Evolutionary conservation across 805 yeast genomes (phyloP).

Genomic region (Lipomyces orientalis): DNA sequence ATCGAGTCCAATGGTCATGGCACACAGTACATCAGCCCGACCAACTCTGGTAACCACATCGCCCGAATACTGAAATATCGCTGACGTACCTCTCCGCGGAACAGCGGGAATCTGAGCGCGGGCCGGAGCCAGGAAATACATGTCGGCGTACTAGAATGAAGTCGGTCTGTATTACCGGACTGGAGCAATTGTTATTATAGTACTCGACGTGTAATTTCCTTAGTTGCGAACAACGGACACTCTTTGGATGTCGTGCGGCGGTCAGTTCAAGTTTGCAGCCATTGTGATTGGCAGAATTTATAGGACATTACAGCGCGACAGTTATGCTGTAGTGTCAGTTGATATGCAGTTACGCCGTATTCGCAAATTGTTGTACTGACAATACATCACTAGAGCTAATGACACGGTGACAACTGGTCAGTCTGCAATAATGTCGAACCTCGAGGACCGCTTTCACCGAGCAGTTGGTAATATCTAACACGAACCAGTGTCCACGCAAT

Average conservation of each 20-base stretch:
- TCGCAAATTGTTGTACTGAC: background rate
- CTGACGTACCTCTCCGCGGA: constrained; percentile 23
- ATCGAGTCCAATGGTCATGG: background rate
- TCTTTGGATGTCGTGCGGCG: background rate
- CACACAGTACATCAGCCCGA: background rate
- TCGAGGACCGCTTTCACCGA: background rate
- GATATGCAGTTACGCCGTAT: background rate
- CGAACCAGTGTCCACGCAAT: background rate
- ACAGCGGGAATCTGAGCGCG: constrained; percentile 20
- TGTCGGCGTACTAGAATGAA: constrained; percentile 5
- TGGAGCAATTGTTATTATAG: background rate
- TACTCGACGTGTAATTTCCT: background rate
- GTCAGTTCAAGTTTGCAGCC: background rate
- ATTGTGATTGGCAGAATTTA: constrained; percentile 5
- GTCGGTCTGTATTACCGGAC: background rate
- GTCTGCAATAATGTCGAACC: background rate
- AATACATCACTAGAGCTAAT: background rate
- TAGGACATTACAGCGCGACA: background rate
- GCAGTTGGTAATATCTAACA: background rate
- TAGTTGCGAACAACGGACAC: background rate
- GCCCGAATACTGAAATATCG: background rate
- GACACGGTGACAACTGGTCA: background rate
- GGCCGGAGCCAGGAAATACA: constrained; percentile 23
- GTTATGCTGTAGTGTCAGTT: background rate
- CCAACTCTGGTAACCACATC: background rate